Conservation (phyloP, 345 rosid genomes). For the Nephelium lappaceum region DNA sequence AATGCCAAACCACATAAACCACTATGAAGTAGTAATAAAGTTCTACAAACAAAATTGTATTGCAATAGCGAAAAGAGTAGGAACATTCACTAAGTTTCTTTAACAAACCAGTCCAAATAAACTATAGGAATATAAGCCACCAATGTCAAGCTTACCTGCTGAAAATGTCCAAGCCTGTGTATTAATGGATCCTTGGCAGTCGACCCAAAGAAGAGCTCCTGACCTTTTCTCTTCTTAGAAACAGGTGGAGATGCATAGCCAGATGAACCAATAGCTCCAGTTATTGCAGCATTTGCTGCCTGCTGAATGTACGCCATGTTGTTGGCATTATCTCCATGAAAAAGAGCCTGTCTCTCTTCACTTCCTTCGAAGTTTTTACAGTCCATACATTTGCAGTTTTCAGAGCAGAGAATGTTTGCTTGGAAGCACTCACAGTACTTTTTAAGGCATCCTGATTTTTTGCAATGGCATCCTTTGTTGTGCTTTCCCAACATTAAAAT, state of each 20-base stretch:
- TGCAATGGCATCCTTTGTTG: conserved; percentile 99
- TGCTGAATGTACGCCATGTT: conserved; percentile 88
- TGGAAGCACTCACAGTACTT: conserved; percentile 99
- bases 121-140: conserved; percentile 6
- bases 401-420: conserved; percentile 95
- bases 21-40: neutral
- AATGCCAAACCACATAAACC: neutral
- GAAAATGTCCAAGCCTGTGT: conserved; percentile 66
- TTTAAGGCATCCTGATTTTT: conserved; percentile 97
- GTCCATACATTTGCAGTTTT: conserved; percentile 95
- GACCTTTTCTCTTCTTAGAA: conserved; percentile 83
- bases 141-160: conserved; percentile 54
- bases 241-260: conserved; percentile 81
- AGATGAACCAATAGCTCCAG: conserved; percentile 96
- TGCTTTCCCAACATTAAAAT: conserved; percentile 75
- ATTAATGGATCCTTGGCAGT: conserved; percentile 59
- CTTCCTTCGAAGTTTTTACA: conserved; percentile 99
- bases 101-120: conserved; percentile 1
- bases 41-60: neutral
- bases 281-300: conserved; percentile 99
- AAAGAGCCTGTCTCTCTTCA: conserved; percentile 93
- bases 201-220: conserved; percentile 67
- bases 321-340: conserved; percentile 88
- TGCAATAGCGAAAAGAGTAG: neutral
- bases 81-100: neutral